phyloP scores from a whole-genome alignment of 164 flowering plant genomes.

The Vitis labrusca region DNA sequence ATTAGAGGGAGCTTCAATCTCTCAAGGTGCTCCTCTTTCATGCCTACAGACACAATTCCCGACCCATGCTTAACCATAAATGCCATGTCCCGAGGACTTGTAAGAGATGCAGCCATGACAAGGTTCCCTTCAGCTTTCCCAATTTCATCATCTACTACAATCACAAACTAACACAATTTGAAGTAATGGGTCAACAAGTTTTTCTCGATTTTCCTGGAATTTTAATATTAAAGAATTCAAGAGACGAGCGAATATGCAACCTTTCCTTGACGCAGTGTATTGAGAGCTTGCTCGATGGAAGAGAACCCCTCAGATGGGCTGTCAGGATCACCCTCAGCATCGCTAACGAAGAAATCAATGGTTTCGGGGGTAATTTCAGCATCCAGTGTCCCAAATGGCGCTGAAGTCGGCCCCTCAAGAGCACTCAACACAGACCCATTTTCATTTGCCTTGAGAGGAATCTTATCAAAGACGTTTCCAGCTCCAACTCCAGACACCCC shows the following conservation, averaged over 20 bases:
- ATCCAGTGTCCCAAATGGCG: slow-evolving; percentile 54
- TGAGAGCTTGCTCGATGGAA: slow-evolving; percentile 73
- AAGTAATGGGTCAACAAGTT: background rate
- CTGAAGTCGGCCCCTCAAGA: slow-evolving; percentile 26
- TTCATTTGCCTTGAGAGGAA: slow-evolving; percentile 28
- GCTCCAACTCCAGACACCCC: slow-evolving; percentile 32
- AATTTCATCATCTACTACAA: slow-evolving; percentile 87
- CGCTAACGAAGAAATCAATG: slow-evolving; percentile 84
- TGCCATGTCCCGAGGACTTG: slow-evolving; percentile 48
- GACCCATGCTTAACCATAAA: slow-evolving; percentile 82
- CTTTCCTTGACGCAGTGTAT: slow-evolving; percentile 63
- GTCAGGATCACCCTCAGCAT: slow-evolving; percentile 92
- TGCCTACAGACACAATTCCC: slow-evolving; percentile 90
- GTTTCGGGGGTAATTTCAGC: slow-evolving; percentile 76
- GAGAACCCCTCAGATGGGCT: slow-evolving; percentile 77
- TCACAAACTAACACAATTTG: slow-evolving; percentile 63
- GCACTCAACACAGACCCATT: slow-evolving; percentile 45
- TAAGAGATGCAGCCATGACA: slow-evolving; percentile 74
- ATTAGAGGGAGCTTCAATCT: slow-evolving; percentile 77
- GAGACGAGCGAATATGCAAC: slow-evolving; percentile 21
- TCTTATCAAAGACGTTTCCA: slow-evolving; percentile 40
- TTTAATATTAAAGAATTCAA: no score
- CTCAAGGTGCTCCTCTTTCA: slow-evolving; percentile 82
- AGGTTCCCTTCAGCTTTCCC: slow-evolving; percentile 72
- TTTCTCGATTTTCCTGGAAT: no score